Percentiles rank a stretch among this genome's conserved stretches.
Conservation (phyloP, 495 filamentous ascomycete species). For the Penicillium antarcticum region DNA sequence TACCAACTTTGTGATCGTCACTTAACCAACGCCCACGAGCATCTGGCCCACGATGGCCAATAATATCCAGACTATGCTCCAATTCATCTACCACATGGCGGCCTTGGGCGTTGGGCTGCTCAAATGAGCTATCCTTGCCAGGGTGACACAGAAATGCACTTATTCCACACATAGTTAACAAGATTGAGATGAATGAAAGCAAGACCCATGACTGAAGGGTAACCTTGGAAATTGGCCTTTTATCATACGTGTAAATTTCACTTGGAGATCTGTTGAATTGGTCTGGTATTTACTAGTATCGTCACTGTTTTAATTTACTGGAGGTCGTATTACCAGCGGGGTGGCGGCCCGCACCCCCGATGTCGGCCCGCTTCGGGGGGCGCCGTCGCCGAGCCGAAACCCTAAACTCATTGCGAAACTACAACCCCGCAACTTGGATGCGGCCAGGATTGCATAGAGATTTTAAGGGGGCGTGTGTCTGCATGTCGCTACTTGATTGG, state of each 20-base stretch:
- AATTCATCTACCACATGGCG: not conserved
- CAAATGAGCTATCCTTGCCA: not conserved
- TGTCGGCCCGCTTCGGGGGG: not conserved
- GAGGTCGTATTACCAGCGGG: not conserved
- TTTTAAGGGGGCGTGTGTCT: no score
- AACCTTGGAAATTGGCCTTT: not conserved
- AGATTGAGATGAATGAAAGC: not conserved
- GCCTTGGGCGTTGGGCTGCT: not conserved
- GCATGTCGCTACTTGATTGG: no score
- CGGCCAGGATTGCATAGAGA: no score
- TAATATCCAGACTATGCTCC: conserved; percentile 29
- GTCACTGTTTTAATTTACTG: not conserved
- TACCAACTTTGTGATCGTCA: conserved; percentile 35
- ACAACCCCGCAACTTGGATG: no score
- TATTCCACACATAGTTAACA: not conserved
- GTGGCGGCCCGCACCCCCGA: not conserved
- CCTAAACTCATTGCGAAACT: no score
- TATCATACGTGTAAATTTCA: not conserved
- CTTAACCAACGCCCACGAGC: conserved; percentile 44
- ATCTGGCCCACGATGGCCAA: conserved; percentile 49
- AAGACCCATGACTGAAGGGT: not conserved
- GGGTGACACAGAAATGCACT: not conserved
- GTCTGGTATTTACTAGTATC: not conserved
- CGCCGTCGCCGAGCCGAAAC: no score
- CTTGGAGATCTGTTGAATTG: not conserved